Evolutionary conservation across 78 protist species (phyloP), one percentile per base, ranked within the genome.

Genomic region (Parvularia atlantis): DNA sequence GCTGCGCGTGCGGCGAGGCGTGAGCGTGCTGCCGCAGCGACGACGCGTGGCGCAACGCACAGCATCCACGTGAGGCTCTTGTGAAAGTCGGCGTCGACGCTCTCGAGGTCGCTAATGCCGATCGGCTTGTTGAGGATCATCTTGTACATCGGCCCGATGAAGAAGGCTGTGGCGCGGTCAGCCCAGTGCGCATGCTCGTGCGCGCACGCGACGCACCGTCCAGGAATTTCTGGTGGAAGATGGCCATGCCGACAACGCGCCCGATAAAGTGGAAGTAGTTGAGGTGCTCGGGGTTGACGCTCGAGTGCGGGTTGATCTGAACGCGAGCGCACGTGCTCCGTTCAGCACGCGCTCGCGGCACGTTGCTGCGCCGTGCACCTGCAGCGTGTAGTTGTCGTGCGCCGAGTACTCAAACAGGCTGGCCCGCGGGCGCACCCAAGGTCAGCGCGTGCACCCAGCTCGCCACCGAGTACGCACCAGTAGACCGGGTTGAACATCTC

Each of bases 271-370:
- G 26, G 64, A 88, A 83, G 71, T 88, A 88, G 30, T 13, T 0
- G n/a, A 88, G 69, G 33, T 88, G 92, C 58, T 84, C 85, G 22
- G 77, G 75, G 71, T 87, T 87, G 78, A 88, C 46, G 36, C 54
- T 44, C 17, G 76, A 59, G 73, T 35, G 4, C 17, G 81, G 87
- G 30, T 78, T 88, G 44, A 77, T 53, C 70, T n/a, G n/a, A n/a
- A n/a, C n/a, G n/a, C n/a, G n/a, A n/a, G n/a, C n/a, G n/a, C n/a
- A n/a, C n/a, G n/a, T n/a, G n/a, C n/a, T n/a, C n/a, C 46, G 46
- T 41, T 9, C 46, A 41, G 46, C 46, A 41, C 19, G 46, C 9
- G 9, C 46, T 41, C 19, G 46, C 46, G 19, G 46, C 19, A 41
- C 46, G 4, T 41, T 4, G 46, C 46, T n/a, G n/a, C n/a, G n/a